Conservation (phyloP, 768 basidiomycete species). For the Pisolithus marmoratus region DNA sequence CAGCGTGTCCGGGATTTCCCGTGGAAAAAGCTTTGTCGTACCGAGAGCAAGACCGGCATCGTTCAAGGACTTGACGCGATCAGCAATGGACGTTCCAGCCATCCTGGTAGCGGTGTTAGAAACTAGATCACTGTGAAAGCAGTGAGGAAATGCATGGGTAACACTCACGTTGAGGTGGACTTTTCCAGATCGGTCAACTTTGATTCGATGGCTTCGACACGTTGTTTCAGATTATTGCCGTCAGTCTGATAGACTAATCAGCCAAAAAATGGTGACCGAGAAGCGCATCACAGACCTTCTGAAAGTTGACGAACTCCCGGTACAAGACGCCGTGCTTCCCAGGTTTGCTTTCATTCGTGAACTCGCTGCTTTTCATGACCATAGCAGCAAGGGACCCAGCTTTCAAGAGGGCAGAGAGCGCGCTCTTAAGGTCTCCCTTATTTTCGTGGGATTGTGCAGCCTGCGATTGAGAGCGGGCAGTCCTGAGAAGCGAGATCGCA, state of each 20-base stretch:
- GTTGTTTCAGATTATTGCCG: conserved; percentile 31
- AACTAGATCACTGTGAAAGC: conserved; percentile 9
- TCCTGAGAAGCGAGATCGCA: conserved; percentile 53
- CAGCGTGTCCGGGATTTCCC: conserved; percentile 40
- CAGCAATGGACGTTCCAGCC: conserved; percentile 69
- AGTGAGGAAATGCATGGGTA: conserved; percentile 10
- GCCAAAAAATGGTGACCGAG: background rate
- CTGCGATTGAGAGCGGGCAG: conserved; percentile 53
- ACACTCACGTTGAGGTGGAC: conserved; percentile 26
- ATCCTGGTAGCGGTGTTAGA: conserved; percentile 34
- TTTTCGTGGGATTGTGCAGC: conserved; percentile 48
- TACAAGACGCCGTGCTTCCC: conserved; percentile 51
- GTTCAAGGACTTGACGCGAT: conserved; percentile 71
- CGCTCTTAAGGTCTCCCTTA: conserved; percentile 55
- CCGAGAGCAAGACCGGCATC: conserved; percentile 63
- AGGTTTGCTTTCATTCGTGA: conserved; percentile 40
- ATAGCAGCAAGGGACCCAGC: conserved; percentile 54
- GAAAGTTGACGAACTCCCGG: conserved; percentile 61
- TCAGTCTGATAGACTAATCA: conserved; percentile 30
- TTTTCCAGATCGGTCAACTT: conserved; percentile 43
- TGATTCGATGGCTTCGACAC: conserved; percentile 41
- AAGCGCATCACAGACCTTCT: conserved; percentile 44
- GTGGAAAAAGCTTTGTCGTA: conserved; percentile 52
- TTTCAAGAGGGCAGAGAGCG: conserved; percentile 54
- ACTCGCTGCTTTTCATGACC: conserved; percentile 57